Evolutionary conservation across 495 filamentous ascomycete species (phyloP), one percentile per base, ranked within the genome.

Genomic region (Achaetomiella virescens): DNA sequence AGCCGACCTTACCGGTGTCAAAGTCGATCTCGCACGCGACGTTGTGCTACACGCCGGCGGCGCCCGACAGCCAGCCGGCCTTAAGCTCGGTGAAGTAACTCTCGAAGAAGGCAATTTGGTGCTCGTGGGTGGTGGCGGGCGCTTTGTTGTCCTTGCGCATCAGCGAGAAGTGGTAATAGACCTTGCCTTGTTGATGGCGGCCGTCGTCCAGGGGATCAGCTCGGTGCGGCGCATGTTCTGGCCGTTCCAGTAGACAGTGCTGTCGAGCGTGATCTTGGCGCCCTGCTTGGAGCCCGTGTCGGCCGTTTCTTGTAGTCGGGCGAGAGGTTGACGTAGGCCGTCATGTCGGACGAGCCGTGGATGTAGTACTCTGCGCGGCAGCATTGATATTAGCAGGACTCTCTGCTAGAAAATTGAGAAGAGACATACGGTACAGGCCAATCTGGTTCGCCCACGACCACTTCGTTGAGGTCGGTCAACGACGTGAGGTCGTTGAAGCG

Each of bases 51-150:
- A 83, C 71, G 31, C 77, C 82, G 27, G 70, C 58, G 65, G 81
- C 81, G 50, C 84, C 84, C 44, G 75, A 76, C 52, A 82, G 71
- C 78, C 77, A 80, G 52, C 86, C 87, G 57, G 81, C 82, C 73
- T 89, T 88, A 66, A 90, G 69, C 73, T 88, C 86, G 52, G 85
- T 88, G 69, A 88, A 89, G 72, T 88, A 84, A 66, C 75, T 81
- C 74, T 88, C 78, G 63, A 89, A 89, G 74, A 89, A 89, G 61
- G 77, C 81, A 55, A 89, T 84, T 69, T 89, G 86, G 66, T 89
- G 86, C 73, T 89, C 86, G 50, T 83, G 77, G 5, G 72, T 75
- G 2, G 76, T 72, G 27, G 73, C 78, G 0, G 86, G 86, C 0
- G 82, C 67, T 67, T 88, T 87, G 31, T 72, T 75, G 46, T 74